A percentile compares a stretch with the other conserved stretches of the same genome.
Conservation (phyloP, 192 early-diverging fungal genomes). For the Coemansia sp. region DNA sequence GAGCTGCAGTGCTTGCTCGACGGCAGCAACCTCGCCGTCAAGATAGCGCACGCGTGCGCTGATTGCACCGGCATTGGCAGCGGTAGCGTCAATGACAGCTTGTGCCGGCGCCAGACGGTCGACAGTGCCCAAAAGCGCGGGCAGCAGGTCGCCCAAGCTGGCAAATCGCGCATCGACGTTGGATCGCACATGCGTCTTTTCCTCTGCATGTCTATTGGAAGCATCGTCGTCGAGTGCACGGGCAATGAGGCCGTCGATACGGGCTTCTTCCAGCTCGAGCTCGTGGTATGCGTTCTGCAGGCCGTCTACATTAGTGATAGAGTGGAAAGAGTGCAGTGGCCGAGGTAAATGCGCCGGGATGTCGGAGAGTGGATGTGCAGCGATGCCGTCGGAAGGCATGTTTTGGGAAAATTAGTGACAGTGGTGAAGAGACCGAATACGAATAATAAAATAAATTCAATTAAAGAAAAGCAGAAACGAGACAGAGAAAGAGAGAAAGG, state of each 20-base stretch:
- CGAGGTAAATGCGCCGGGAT: too few relatives aligned
- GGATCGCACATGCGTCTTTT: too few relatives aligned
- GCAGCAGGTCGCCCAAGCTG: conserved; percentile 10
- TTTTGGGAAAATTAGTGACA: too few relatives aligned
- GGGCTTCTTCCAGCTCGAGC: conserved; percentile 48
- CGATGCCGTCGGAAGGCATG: too few relatives aligned
- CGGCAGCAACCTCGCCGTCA: conserved; percentile 74
- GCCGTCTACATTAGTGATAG: conserved; percentile 18
- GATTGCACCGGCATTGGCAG: conserved; percentile 74
- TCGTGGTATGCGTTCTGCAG: conserved; percentile 31
- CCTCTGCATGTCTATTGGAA: too few relatives aligned
- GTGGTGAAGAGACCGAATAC: too few relatives aligned
- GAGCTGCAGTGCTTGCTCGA: conserved; percentile 63
- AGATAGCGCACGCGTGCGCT: conserved; percentile 80
- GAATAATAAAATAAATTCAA: background rate
- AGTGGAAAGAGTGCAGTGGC: too few relatives aligned
- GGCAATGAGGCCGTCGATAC: conserved; percentile 42
- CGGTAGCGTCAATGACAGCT: conserved; percentile 30
- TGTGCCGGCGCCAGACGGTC: conserved; percentile 25
- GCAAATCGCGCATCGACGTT: conserved; percentile 15
- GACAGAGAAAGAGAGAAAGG: conserved; percentile 1
- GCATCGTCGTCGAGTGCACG: conserved; percentile 21
- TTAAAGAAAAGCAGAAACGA: background rate
- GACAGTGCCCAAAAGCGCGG: conserved; percentile 1
- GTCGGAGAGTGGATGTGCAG: too few relatives aligned